Base-by-base conservation (phyloP, 2,329 filamentous ascomycete genomes). In the Lachnellula hyalina region DNA sequence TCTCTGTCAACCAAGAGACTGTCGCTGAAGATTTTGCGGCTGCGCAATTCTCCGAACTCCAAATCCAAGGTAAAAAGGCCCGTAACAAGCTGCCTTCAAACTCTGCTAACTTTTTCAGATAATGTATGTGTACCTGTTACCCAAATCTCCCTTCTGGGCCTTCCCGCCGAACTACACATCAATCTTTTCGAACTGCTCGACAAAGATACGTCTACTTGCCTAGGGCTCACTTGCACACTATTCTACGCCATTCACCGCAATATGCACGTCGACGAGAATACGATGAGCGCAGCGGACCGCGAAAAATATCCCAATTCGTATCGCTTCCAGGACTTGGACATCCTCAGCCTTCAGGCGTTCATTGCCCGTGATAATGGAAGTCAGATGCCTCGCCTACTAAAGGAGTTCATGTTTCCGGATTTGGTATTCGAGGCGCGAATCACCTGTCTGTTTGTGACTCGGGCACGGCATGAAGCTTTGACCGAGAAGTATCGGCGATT, bases 141-240 rank as follows among this genome's bases (percentile, higher is more conserved):
- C 28, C 2, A n/a, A 17, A 7, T 4, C 4, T 5, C 8, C 6
- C 23, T 47, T 9, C 15, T 77, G 4, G 14, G 8, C 21, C 45
- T 48, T 5, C 32, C 47, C 7, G 1, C 47, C 7, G 25, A 48
- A 23, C 15, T 48, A n/a, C 47, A 35, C 19, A 5, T 48, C 2
- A n/a, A 9, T 8, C 11, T 48, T 3, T 48, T 48, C 47, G 32
- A 48, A n/a, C 2, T 19, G 7, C 47, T 48, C 32, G 25, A 56
- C 70, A 73, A 52, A 48, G 56, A 34, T 51, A 58, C 41, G 11
- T 21, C 35, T 5, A 47, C 42, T 65, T 59, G 47, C 35, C 47
- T 48, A 5, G 47, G 47, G 55, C 48, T 50, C 32, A 41, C 35
- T 3, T 48, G 47, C 70, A 65, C 82, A 51, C 5, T 49, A 8